These are phyloP conservation scores for Clohesyomyces aquaticus DNA, from an alignment of 495 filamentous ascomycete genomes.

Conservation along the genomic window DNA sequence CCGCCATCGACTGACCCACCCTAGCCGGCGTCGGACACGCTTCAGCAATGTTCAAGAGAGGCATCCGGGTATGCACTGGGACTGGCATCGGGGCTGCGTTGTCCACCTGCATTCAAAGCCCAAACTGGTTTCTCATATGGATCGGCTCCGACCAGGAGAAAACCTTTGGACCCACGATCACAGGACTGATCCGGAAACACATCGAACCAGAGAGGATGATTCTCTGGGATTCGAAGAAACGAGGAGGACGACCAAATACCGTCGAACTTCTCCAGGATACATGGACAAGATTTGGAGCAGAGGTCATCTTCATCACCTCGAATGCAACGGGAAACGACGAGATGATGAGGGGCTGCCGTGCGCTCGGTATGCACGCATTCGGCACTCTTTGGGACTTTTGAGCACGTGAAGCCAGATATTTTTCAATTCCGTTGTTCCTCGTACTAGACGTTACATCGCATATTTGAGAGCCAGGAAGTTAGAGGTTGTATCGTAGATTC, in stretches of 20 bases:
- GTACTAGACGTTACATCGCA: no score
- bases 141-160: slow-evolving; percentile 53
- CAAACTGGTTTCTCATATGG: slow-evolving; percentile 55
- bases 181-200: slow-evolving; percentile 49
- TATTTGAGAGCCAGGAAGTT: no score
- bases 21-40: slow-evolving; percentile 53
- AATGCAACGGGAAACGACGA: slow-evolving; percentile 54
- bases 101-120: slow-evolving; percentile 53
- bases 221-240: slow-evolving; percentile 55
- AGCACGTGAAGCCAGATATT: no score
- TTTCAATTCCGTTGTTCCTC: no score
- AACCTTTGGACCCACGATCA: slow-evolving; percentile 53
- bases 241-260: slow-evolving; percentile 51
- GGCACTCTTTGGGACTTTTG: slow-evolving; percentile 55
- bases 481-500: no score
- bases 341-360: slow-evolving; percentile 53
- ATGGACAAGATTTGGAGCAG: slow-evolving; percentile 51
- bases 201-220: slow-evolving; percentile 55
- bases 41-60: slow-evolving; percentile 54
- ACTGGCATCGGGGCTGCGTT: slow-evolving; percentile 53
- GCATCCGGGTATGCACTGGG: slow-evolving; percentile 52
- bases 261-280: slow-evolving; percentile 51
- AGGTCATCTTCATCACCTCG: slow-evolving; percentile 56
- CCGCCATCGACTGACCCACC: slow-evolving; percentile 34
- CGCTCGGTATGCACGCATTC: slow-evolving; percentile 50